Evolutionary conservation across 306 rosid species (phyloP), one percentile per base, ranked within the genome.

Genomic region (Dalbergia oliveri): DNA sequence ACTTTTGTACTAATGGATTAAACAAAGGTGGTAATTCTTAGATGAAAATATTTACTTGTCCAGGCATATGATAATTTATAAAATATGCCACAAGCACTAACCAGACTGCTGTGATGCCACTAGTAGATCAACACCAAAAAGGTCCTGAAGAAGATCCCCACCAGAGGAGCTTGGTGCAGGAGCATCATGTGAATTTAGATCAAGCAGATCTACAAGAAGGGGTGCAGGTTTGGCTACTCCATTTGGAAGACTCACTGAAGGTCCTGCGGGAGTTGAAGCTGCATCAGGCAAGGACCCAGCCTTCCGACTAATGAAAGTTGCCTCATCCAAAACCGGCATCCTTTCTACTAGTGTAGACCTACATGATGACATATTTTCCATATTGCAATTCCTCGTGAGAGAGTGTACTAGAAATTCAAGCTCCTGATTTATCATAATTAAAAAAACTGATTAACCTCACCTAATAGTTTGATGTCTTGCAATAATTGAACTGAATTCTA

Each of bases 271-370:
- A 83, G 88, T 76, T 61, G 94, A 91, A 82, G 83, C 79, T 23
- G 91, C 62, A 11, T 86, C 80, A 44, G 89, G 86, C 35, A 90
- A 62, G 50, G 97, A 88, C 75, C 93, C 97, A 66, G 86, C 87
- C 88, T 84, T 90, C 85, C 92, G 85, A 65, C 94, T 94, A 65
- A 89, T 84, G 85, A 88, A 95, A 62, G 91, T 82, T 79, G 95
- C 97, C 86, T 93, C 97, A 77, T 95, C 94, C 80, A 95, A 86
- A 84, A 93, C 94, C 35, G 98, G 99, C 99, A 95, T 95, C 87
- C 99, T 90, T 88, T 93, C 98, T 68, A 93, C 94, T 45, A 95
- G 89, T 5, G 85, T 67, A 72, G 97, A 91, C 85, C 98, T 95
- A 88, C 83, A 73, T 60, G 21, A 80, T 47, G 79, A 54, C 60